Evolutionary conservation across 257 asterid genomes (phyloP).

Genomic region (Jaltomata sinuosa): DNA sequence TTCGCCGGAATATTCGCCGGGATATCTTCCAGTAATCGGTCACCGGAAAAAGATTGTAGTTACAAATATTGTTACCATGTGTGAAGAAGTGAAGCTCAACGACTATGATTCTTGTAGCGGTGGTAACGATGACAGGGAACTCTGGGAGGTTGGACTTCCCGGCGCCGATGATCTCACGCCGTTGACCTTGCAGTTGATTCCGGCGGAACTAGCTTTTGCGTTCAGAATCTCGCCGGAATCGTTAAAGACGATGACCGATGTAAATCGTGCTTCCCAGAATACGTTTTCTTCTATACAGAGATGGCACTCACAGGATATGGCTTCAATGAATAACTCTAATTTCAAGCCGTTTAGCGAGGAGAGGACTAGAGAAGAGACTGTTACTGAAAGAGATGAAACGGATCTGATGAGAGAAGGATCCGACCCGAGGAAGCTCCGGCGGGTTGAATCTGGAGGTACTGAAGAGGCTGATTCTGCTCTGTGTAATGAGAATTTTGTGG

Average conservation of each 20-base stretch:
- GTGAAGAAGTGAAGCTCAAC: slow-evolving; percentile 40
- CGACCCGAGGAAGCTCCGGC: slow-evolving; percentile 48
- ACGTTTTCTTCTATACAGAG: slow-evolving; percentile 49
- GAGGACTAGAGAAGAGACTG: slow-evolving; percentile 5
- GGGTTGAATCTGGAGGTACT: slow-evolving; percentile 20
- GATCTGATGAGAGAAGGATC: slow-evolving; percentile 45
- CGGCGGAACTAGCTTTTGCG: slow-evolving; percentile 74
- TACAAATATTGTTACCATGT: slow-evolving; percentile 20
- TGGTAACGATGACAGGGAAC: slow-evolving; percentile 29
- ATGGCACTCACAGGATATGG: slow-evolving; percentile 14
- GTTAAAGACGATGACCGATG: slow-evolving; percentile 44
- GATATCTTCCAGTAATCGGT: no score
- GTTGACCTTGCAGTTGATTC: slow-evolving; percentile 57
- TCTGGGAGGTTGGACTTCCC: slow-evolving; percentile 84
- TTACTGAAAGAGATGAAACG: slow-evolving; percentile 24
- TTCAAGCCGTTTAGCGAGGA: slow-evolving; percentile 29
- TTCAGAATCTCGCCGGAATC: slow-evolving; percentile 70
- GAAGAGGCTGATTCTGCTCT: slow-evolving; percentile 34
- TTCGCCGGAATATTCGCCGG: no score
- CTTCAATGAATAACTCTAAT: slow-evolving; percentile 16
- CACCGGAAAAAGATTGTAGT: neutral
- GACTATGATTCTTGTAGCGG: slow-evolving; percentile 10
- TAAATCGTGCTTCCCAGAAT: slow-evolving; percentile 64
- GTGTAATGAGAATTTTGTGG: slow-evolving; percentile 28
- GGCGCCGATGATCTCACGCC: slow-evolving; percentile 62